Conservation (phyloP, 2,329 filamentous ascomycete genomes). For the Emmonsia crescens region DNA sequence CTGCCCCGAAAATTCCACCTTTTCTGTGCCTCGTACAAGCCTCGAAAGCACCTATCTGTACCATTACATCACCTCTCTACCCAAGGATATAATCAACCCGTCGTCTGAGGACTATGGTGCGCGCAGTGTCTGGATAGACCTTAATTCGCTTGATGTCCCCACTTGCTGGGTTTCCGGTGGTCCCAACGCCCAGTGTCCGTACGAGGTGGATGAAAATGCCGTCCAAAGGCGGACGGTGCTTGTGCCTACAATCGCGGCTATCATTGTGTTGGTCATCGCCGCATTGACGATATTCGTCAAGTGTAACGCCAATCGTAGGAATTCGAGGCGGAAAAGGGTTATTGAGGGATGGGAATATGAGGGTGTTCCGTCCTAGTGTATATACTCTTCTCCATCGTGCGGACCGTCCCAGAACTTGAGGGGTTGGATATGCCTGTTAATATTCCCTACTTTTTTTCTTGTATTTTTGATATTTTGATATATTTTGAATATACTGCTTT, state of each 20-base stretch:
- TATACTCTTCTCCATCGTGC: neutral
- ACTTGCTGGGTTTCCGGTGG: conserved; percentile 53
- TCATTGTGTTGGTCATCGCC: conserved; percentile 52
- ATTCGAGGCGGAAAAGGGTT: conserved; percentile 41
- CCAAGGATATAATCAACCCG: conserved; percentile 18
- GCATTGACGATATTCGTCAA: conserved; percentile 53
- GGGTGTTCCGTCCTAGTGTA: conserved; percentile 46
- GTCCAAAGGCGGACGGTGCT: conserved; percentile 41
- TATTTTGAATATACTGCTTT: neutral
- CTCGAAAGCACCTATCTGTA: conserved; percentile 53
- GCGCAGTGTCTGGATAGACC: conserved; percentile 45
- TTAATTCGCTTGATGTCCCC: conserved; percentile 47
- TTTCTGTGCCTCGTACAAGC: conserved; percentile 49
- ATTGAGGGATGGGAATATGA: conserved; percentile 55
- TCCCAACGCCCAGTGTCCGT: conserved; percentile 48
- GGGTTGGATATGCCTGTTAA: neutral
- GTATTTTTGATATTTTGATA: neutral
- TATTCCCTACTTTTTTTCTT: neutral
- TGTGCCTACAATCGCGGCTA: conserved; percentile 50
- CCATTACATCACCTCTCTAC: conserved; percentile 26
- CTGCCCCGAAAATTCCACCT: conserved; percentile 42
- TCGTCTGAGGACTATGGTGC: conserved; percentile 16
- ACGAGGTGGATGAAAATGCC: conserved; percentile 35
- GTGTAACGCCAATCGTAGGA: conserved; percentile 50
- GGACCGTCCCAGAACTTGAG: neutral